phyloP scores from a whole-genome alignment of 2,329 filamentous ascomycete genomes.

The Colletotrichum somersetense region DNA sequence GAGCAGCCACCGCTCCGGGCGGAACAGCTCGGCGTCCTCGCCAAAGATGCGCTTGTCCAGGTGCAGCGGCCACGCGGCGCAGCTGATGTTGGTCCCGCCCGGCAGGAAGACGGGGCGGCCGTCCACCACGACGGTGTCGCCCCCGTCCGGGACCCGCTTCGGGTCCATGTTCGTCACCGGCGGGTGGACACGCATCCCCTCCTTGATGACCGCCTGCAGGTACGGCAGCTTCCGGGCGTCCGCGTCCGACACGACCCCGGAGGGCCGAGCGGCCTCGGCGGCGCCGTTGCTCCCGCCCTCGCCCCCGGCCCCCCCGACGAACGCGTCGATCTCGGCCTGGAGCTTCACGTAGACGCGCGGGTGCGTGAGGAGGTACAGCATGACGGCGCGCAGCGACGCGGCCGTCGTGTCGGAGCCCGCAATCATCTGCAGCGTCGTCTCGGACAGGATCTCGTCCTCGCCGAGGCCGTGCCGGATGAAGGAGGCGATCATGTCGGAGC shows the following conservation, averaged over 20 bases:
- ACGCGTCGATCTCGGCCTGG: slow-evolving; percentile 60
- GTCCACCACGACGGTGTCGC: slow-evolving; percentile 45
- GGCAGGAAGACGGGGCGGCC: slow-evolving; percentile 49
- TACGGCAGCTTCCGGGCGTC: slow-evolving; percentile 64
- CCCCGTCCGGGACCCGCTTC: slow-evolving; percentile 53
- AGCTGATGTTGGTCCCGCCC: slow-evolving; percentile 43
- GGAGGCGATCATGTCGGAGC: slow-evolving; percentile 38
- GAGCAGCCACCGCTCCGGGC: slow-evolving; percentile 71
- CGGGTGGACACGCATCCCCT: slow-evolving; percentile 68
- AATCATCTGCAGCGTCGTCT: slow-evolving; percentile 46
- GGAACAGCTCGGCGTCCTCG: slow-evolving; percentile 64
- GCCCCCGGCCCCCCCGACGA: slow-evolving; percentile 31
- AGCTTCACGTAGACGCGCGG: slow-evolving; percentile 61
- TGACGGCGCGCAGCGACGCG: slow-evolving; percentile 55
- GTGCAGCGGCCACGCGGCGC: slow-evolving; percentile 56
- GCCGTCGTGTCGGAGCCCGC: slow-evolving; percentile 54
- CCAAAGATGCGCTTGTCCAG: slow-evolving; percentile 68
- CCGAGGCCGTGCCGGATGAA: slow-evolving; percentile 60
- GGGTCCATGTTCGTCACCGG: slow-evolving; percentile 55
- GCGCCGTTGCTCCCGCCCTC: too few species aligned
- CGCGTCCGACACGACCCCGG: slow-evolving; percentile 52
- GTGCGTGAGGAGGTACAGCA: slow-evolving; percentile 65
- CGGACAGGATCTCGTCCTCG: slow-evolving; percentile 49
- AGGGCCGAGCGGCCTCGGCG: slow-evolving; percentile 31
- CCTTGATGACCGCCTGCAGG: slow-evolving; percentile 69